Evolutionary conservation across 257 asterid genomes (phyloP).

Genomic region (Solanum lycopersicoides): DNA sequence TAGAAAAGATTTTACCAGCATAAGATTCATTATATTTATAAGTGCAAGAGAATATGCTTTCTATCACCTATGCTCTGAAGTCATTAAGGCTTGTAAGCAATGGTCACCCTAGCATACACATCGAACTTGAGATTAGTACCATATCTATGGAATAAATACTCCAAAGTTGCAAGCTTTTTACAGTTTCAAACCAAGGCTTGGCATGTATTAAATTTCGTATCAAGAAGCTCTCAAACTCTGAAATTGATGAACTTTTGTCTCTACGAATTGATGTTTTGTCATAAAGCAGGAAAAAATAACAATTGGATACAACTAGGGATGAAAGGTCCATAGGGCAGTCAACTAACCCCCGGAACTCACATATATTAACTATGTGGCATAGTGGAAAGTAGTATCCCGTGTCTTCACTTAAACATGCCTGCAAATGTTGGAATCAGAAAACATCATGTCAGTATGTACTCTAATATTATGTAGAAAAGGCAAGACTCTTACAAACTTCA

Average conservation of each 20-base stretch:
- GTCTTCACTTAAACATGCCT: conserved; percentile 80
- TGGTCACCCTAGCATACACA: no score
- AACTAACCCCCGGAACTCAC: conserved; percentile 52
- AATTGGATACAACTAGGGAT: conserved; percentile 36
- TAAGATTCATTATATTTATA: neutral
- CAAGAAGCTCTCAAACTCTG: no score
- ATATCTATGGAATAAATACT: no score
- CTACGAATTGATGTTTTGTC: no score
- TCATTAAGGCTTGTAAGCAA: conserved; percentile 49
- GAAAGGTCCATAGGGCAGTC: conserved; percentile 86
- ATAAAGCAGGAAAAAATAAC: conserved; percentile 1
- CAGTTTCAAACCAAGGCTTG: no score
- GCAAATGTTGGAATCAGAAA: conserved; percentile 19
- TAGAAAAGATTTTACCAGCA: conserved; percentile 1
- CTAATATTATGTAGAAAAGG: neutral
- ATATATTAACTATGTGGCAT: conserved; percentile 54
- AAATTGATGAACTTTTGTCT: no score
- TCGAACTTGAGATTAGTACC: no score
- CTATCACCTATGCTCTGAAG: conserved; percentile 61
- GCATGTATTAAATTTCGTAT: no score
- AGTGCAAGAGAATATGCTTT: neutral
- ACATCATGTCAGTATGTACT: neutral
- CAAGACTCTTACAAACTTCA: conserved; percentile 16
- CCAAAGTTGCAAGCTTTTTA: no score
- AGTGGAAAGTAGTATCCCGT: conserved; percentile 69